Conservation (phyloP, 208 protist genomes). For the Trypanosoma lewisi region DNA sequence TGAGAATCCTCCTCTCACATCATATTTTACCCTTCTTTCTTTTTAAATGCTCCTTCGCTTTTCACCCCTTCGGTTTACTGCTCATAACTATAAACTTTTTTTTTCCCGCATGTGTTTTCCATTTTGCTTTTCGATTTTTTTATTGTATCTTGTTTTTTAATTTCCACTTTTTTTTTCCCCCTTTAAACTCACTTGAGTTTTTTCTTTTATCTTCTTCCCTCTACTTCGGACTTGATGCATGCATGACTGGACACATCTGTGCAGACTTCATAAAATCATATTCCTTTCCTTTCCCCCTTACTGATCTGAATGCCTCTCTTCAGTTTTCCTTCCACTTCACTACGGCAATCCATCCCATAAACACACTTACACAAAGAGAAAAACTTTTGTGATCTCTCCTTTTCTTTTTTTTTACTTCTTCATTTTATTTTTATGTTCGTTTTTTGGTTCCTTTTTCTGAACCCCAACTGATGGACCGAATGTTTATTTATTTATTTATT, state of each 20-base stretch:
- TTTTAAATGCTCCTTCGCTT: too few relatives aligned
- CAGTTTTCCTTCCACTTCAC: not conserved
- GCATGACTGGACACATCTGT: too few relatives aligned
- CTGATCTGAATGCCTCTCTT: not conserved
- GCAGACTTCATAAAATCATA: too few relatives aligned
- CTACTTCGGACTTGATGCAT: too few relatives aligned
- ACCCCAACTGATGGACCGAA: too few relatives aligned
- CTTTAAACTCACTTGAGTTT: not conserved
- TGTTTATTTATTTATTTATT: too few relatives aligned
- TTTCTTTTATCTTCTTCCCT: not conserved
- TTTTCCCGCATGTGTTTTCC: not conserved
- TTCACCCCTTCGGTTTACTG: too few relatives aligned
- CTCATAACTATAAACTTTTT: too few relatives aligned
- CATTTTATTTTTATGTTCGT: too few relatives aligned
- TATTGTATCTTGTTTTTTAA: not conserved
- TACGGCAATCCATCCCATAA: not conserved
- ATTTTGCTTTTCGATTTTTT: not conserved
- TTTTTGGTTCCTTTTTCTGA: too few relatives aligned
- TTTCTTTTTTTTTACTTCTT: conserved; percentile 3
- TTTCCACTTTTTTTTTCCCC: conserved; percentile 9
- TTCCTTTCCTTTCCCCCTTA: not conserved
- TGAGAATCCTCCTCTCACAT: too few relatives aligned
- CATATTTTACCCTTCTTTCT: too few relatives aligned
- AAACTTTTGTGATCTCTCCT: not conserved
- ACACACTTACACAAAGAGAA: not conserved